A percentile compares a stretch with the other conserved stretches of the same genome.
These are phyloP conservation scores for Venturia effusa DNA, from an alignment of 2,329 filamentous ascomycete species.

Conservation along the genomic window DNA sequence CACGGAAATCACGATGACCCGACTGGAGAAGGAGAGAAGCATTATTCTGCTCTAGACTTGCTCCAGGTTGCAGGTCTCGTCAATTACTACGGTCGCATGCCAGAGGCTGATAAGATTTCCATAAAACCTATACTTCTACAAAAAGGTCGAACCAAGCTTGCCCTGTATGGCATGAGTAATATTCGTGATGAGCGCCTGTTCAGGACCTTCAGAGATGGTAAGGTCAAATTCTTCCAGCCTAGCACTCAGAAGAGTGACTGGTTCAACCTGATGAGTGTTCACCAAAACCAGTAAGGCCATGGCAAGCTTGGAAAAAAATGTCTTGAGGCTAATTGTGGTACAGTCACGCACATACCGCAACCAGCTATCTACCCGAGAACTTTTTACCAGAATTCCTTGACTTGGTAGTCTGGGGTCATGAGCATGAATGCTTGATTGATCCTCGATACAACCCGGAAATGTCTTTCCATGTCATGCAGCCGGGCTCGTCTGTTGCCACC, in stretches of 20 bases:
- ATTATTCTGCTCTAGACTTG: conserved; percentile 75
- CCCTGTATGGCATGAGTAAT: conserved; percentile 89
- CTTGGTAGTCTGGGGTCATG: conserved; percentile 91
- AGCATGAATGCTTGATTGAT: conserved; percentile 90
- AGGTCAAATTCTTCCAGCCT: conserved; percentile 88
- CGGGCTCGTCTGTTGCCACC: conserved; percentile 90
- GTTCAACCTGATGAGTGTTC: conserved; percentile 92
- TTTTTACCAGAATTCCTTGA: conserved; percentile 88
- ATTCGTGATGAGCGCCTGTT: conserved; percentile 92
- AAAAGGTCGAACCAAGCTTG: conserved; percentile 86
- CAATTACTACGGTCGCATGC: conserved; percentile 91
- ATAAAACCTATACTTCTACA: conserved; percentile 87
- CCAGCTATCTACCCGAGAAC: conserved; percentile 87
- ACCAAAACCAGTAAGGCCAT: conserved; percentile 66
- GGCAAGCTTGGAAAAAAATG: not conserved
- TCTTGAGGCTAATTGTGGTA: conserved; percentile 9
- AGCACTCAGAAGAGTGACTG: conserved; percentile 72
- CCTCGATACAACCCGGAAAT: conserved; percentile 75
- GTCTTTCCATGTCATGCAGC: conserved; percentile 92
- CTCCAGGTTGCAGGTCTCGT: conserved; percentile 83
- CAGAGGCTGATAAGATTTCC: conserved; percentile 86
- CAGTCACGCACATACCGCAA: conserved; percentile 71
- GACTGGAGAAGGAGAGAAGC: conserved; percentile 47
- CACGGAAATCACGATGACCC: conserved; percentile 98
- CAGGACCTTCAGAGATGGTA: conserved; percentile 82